Evolutionary conservation across 495 filamentous ascomycete genomes (phyloP), one percentile per base, ranked within the genome.

Genomic region (Penicillium salamii): DNA sequence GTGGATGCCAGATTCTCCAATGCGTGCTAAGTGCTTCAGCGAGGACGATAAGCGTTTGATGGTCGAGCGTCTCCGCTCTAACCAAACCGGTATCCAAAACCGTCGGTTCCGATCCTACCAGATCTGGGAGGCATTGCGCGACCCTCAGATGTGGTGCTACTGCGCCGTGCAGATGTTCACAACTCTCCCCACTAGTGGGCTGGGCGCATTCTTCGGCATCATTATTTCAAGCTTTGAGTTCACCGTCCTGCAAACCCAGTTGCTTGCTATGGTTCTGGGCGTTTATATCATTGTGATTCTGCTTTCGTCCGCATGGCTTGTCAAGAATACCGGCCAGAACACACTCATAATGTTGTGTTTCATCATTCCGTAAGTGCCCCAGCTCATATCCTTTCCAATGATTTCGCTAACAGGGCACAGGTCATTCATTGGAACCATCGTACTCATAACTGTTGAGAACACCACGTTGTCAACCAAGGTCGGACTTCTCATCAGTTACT

Each of bases 241-340:
- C 41, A 68, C 58, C 0, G 54, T 63, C 0, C 53, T 75, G 24
- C 68, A 78, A 45, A 75, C 69, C 5, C 73, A 73, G 38, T 57
- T 78, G 28, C 57, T 77, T 9, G 78, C 83, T 14, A 89, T 89
- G 82, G 83, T 88, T 5, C 67, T 88, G 1, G 85, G 86, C 5
- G 80, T 77, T 31, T 87, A 85, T 49, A 87, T 89, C 52, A 63
- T 63, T 21, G 12, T 84, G 26, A 79, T 87, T 12, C 63, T 89
- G 21, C 59, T 88, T 29, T 70, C 69, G 3, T 84, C 81, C 1
- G 75, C 81, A 2, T 88, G 75, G 76, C 58, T 89, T 1, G 85
- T 85, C 3, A 84, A 82, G 59, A 80, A 71, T 58, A 82, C 72
- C 3, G 61, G 67, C 3, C 85, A 89, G 62, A 89, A 87, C 53